Evolutionary conservation across 1,284 basidiomycete genomes (phyloP).

Genomic region (Cutaneotrichosporon sp.): DNA sequence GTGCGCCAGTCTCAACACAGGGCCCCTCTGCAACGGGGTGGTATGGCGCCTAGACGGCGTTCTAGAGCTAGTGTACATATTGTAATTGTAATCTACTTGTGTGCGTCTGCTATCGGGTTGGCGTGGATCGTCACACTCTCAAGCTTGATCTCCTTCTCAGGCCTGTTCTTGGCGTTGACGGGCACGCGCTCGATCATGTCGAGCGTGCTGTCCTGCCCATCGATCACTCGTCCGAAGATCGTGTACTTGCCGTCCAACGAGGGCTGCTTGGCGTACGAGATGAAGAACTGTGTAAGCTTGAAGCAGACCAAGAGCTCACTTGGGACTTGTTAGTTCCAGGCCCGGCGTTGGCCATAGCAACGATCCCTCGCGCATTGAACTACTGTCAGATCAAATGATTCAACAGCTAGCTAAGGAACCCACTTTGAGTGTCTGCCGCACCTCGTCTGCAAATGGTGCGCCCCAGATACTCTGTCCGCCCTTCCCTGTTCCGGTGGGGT

Average conservation of each 20-base stretch:
- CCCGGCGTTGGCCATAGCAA: conserved; percentile 97
- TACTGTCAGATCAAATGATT: conserved; percentile 45
- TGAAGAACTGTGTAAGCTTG: conserved; percentile 68
- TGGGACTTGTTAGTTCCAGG: conserved; percentile 87
- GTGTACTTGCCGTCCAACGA: conserved; percentile 93
- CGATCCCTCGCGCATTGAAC: conserved; percentile 89
- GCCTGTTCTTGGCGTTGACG: conserved; percentile 86
- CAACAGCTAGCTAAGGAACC: conserved; percentile 22
- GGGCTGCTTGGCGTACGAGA: conserved; percentile 85
- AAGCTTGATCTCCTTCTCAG: conserved; percentile 78
- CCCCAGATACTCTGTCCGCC: conserved; percentile 61
- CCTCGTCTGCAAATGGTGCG: conserved; percentile 81
- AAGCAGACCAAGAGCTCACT: conserved; percentile 28
- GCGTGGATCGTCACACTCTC: conserved; percentile 84
- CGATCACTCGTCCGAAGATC: conserved; percentile 92
- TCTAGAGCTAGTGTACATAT: conserved; percentile 11
- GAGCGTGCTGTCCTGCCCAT: conserved; percentile 82
- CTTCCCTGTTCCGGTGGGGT: conserved; percentile 68
- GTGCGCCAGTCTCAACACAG: conserved; percentile 17
- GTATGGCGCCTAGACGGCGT: conserved; percentile 9
- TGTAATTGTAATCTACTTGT: conserved; percentile 25
- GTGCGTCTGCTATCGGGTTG: conserved; percentile 66
- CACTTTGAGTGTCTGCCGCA: conserved; percentile 87
- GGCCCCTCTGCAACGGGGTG: conserved; percentile 11
- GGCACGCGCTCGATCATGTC: conserved; percentile 87